phyloP scores from a whole-genome alignment of 805 yeast species.

The Metschnikowia gelsemii region DNA sequence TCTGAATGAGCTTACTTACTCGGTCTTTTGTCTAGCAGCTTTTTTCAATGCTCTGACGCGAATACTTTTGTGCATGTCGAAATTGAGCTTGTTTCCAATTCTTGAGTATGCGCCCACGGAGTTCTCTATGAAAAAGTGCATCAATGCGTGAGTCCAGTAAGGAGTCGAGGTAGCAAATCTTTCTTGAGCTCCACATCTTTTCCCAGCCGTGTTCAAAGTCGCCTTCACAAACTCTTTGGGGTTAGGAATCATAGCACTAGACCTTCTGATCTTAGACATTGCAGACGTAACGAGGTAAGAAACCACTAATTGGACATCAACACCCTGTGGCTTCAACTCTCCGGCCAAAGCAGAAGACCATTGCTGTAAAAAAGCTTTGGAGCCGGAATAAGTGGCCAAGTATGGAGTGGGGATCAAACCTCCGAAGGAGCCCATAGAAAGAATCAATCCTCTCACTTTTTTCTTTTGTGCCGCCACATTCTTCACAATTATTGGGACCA shows the following conservation, averaged over 20 bases:
- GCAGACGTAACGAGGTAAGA: conserved; percentile 92
- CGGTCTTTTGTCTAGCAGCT: conserved; percentile 40
- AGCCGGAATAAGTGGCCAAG: conserved; percentile 92
- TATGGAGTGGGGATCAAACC: conserved; percentile 91
- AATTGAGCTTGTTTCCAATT: conserved; percentile 67
- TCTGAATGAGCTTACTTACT: conserved; percentile 3
- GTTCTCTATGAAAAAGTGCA: conserved; percentile 78
- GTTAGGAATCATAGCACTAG: conserved; percentile 74
- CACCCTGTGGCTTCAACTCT: conserved; percentile 63
- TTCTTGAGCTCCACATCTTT: conserved; percentile 90
- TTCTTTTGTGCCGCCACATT: conserved; percentile 46
- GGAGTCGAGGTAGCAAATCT: conserved; percentile 86
- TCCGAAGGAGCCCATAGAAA: conserved; percentile 97
- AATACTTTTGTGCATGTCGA: conserved; percentile 73
- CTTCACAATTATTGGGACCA: conserved; percentile 65
- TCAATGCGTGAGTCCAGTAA: conserved; percentile 88
- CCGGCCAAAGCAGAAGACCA: conserved; percentile 91
- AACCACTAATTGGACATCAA: conserved; percentile 83
- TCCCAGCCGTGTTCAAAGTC: conserved; percentile 67
- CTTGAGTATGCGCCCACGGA: conserved; percentile 80
- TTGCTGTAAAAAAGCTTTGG: conserved; percentile 89
- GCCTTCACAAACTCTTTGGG: conserved; percentile 79
- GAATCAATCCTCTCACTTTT: conserved; percentile 64
- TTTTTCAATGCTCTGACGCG: conserved; percentile 81
- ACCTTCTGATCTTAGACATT: conserved; percentile 87